Base-by-base conservation (phyloP, 2,329 filamentous ascomycete species). In the Trichoderma simmonsii region DNA sequence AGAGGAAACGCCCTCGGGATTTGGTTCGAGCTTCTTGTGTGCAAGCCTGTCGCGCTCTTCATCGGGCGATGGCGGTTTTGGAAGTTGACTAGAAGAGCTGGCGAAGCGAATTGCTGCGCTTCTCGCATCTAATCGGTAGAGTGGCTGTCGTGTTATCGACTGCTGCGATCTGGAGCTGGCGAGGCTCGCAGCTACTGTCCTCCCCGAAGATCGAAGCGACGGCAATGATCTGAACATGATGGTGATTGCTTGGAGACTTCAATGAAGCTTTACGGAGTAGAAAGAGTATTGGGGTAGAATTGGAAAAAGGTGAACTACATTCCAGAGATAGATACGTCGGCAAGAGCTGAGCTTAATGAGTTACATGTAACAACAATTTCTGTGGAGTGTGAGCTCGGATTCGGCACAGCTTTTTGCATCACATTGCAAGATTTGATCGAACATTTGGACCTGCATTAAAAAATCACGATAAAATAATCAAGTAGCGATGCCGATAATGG, bases 1-100 rank as follows among this genome's bases (percentile, higher is more conserved):
- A 26, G 81, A 81, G 0, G 90, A 88, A 0, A 94, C 91, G 7
- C 83, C 79, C 51, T 92, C 92, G 32, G 57, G 57, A n/a, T 88
- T 81, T 3, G 88, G 77, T 71, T 88, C 78, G n/a, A 94, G 81
- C 77, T 87, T 87, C 78, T 88, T 78, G 62, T 89, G 76, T 14
- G 81, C 85, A 9, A 89, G 76, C 61, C 85, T 84, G 79, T 93
- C 91, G 34, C 82, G 82, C 74, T 91, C 84, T 56, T 79, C 82
- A 75, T 92, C 86, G 69, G 88, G 87, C 5, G 76, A 73, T 15
- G 60, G 51, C 1, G 34, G 51, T 3, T 61, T 57, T 32, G 78
- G 76, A n/a, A 75, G 76, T 9, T 75, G 73, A 28, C 73, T 70
- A 63, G 71, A 73, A 24, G 28, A 57, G n/a, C 70, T 73, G 70